Base-by-base conservation (phyloP, 75 land plant genomes). In the Azolla pinnata region DNA sequence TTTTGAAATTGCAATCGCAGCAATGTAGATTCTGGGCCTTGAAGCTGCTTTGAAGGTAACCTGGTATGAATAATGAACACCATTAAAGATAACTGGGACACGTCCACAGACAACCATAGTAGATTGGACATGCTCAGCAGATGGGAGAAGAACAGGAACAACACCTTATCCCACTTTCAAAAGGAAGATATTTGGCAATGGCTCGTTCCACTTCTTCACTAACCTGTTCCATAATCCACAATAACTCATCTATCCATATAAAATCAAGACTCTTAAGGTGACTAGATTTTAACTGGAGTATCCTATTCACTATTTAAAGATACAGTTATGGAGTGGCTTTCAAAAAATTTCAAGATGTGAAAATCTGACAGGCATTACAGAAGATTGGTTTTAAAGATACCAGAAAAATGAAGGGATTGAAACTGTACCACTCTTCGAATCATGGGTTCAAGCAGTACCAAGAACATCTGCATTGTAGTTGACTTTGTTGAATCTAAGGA, bases 121-220 rank as follows among this genome's bases (percentile, higher is more conserved):
- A 7, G 42, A 38, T 38, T 38, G 42, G n/a, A n/a, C n/a, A n/a
- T n/a, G n/a, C 12, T 47, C 18, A 47, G 20, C 50, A 20, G 10
- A 9, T 47, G 27, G 28, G 3, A 26, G 12, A 2, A 28, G 17
- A 55, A 31, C 21, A 29, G 17, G 29, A 2, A 31, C 57, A 58
- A 60, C 56, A 87, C 91, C 69, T 21, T 51, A 63, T 60, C 31
- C 58, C 58, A 21, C 14, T 23, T 29, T 65, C 71, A 40, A 54
- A 66, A 42, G 47, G 31, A 14, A 66, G 7, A 44, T 83, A 71
- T 29, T 79, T 84, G 32, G 62, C 46, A 20, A 87, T 63, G 28
- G 88, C 92, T 51, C 54, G 16, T 67, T 88, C 93, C 48, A 88
- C 72, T 71, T 84, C 93, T 68, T 88, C 93, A 31, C 77, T 78